A percentile compares a stretch with the other conserved stretches of the same genome.
phyloP scores from a whole-genome alignment of 352 stramenopile genomes.

The Plasmopara muralis region DNA sequence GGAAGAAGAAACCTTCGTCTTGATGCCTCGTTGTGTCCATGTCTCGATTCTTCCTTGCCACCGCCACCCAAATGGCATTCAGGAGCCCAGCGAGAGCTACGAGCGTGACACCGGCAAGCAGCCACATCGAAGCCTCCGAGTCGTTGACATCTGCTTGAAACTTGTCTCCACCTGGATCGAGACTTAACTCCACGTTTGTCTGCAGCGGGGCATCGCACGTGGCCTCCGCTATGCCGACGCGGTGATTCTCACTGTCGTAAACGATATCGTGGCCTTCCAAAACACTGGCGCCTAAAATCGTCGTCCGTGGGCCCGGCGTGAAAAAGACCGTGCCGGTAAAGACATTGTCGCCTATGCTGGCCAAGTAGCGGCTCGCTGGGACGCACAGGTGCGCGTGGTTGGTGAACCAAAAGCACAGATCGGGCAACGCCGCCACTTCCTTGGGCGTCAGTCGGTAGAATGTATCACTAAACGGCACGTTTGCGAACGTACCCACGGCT shows the following conservation, averaged over 20 bases:
- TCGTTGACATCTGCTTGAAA: slow-evolving; percentile 36
- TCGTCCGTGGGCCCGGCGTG: slow-evolving; percentile 44
- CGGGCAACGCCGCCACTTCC: slow-evolving; percentile 31
- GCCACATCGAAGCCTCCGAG: slow-evolving; percentile 33
- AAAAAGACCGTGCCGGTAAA: slow-evolving; percentile 75
- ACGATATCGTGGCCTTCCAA: slow-evolving; percentile 69
- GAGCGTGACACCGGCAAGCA: slow-evolving; percentile 34
- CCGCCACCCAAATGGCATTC: slow-evolving; percentile 44
- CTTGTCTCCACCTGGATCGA: slow-evolving; percentile 51
- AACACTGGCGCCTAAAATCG: slow-evolving; percentile 65
- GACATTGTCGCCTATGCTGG: slow-evolving; percentile 18
- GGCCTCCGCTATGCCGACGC: slow-evolving; percentile 53
- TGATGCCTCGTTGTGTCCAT: slow-evolving; percentile 12
- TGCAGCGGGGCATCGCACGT: slow-evolving; percentile 35
- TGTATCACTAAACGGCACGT: slow-evolving; percentile 37
- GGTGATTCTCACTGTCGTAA: slow-evolving; percentile 69
- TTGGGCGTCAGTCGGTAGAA: slow-evolving; percentile 34
- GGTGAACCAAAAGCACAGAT: slow-evolving; percentile 64
- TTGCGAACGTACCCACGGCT: slow-evolving; percentile 34
- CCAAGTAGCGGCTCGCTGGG: slow-evolving; percentile 44
- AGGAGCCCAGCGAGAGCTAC: slow-evolving; percentile 44
- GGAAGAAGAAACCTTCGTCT: slow-evolving; percentile 41
- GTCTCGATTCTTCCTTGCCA: slow-evolving; percentile 6
- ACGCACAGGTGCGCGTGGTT: slow-evolving; percentile 58
- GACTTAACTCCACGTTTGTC: slow-evolving; percentile 39